Evolutionary conservation across 2,329 filamentous ascomycete species (phyloP).

Genomic region (Endocalyx cinctus): DNA sequence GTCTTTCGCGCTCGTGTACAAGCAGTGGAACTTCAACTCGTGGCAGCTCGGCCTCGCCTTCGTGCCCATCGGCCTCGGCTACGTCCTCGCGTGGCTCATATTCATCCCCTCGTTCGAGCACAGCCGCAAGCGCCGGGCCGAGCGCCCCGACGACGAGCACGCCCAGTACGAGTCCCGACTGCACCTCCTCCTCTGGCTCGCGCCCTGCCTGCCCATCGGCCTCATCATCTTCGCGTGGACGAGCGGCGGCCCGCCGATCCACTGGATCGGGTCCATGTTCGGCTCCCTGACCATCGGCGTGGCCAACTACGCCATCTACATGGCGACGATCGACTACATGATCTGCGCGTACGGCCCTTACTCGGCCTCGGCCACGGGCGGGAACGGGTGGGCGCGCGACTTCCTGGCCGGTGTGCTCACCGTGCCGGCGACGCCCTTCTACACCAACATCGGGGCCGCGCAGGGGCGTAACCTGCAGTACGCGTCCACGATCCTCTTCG

Average conservation of each 20-base stretch:
- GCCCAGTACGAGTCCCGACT: slow-evolving; percentile 60
- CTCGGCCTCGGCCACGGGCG: slow-evolving; percentile 62
- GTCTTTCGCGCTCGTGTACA: slow-evolving; percentile 55
- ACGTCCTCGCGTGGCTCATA: slow-evolving; percentile 53
- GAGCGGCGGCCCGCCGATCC: slow-evolving; percentile 45
- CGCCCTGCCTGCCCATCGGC: slow-evolving; percentile 54
- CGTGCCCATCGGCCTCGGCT: slow-evolving; percentile 47
- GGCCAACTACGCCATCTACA: slow-evolving; percentile 61
- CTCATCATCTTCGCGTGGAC: slow-evolving; percentile 63
- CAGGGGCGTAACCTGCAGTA: slow-evolving; percentile 48
- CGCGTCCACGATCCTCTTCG: slow-evolving; percentile 50
- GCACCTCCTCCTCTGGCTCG: slow-evolving; percentile 54
- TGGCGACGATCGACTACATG: slow-evolving; percentile 66
- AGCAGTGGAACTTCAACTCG: slow-evolving; percentile 54
- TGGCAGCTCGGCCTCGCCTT: slow-evolving; percentile 32
- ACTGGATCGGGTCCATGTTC: slow-evolving; percentile 61
- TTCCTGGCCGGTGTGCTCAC: slow-evolving; percentile 63
- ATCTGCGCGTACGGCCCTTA: slow-evolving; percentile 64
- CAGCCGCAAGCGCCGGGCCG: slow-evolving; percentile 38
- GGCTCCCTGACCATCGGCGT: slow-evolving; percentile 58
- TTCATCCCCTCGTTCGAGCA: slow-evolving; percentile 50
- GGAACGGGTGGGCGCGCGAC: slow-evolving; percentile 63
- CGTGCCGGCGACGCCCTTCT: slow-evolving; percentile 55
- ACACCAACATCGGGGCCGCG: slow-evolving; percentile 37
- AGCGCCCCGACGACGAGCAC: slow-evolving; percentile 42